Evolutionary conservation across 805 yeast species (phyloP), one percentile per base, ranked within the genome.

Genomic region (Kodamaea kaohsiungensis): DNA sequence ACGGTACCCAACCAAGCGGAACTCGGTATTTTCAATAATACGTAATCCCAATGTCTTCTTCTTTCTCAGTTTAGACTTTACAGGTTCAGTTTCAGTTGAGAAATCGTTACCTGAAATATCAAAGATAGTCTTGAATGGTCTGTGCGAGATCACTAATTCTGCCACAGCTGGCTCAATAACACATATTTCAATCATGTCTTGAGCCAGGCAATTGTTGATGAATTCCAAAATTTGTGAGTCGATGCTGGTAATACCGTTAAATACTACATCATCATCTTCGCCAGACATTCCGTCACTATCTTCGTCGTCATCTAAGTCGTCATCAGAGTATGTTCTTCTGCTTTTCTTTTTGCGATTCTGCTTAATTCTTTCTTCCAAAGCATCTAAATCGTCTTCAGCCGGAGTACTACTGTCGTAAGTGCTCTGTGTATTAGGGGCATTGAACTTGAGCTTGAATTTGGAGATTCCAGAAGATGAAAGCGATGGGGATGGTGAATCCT

Each of bases 101-200:
- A 89, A 82, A 46, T 83, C 83, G 49, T 82, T 78, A 45, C 78
- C 80, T 27, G 87, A 79, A 46, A 92, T 83, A 10, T 77, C 80
- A 52, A 77, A 81, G 18, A 93, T 75, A 18, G 83, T 75, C 1
- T 61, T 59, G 65, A 78, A 93, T 0, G 98, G 98, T 61, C 99
- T 79, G 54, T 78, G 76, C 4, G 77, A 70, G n/a, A 89, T 77
- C 15, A 95, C 72, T 6, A 75, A 57, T 33, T 83, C 80, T 0
- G 96, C 97, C 27, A 83, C 76, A 7, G 78, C 81, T 9, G 89
- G 85, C 0, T 84, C 75, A 48, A 91, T 85, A 27, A 85, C 85
- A 6, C 95, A 84, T 33, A 92, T 83, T 71, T 93, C 98, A 9
- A 87, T 81, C 46, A 95, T 74, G 65, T 92, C 97, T 53, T 85